phyloP scores from a whole-genome alignment of 106 monocot genomes.

The Amphibolis antarctica region DNA sequence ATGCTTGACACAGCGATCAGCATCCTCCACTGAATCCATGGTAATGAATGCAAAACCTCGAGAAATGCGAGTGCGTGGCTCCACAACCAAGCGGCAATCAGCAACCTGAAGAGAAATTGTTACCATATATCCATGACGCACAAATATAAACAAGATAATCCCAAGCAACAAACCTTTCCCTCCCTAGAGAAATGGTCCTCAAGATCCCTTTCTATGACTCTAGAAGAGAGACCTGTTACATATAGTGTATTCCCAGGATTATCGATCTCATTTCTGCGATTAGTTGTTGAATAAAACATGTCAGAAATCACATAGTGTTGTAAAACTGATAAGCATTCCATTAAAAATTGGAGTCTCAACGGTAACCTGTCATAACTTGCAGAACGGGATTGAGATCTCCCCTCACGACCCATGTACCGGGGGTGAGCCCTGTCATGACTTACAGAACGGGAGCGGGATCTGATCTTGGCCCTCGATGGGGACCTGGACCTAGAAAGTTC shows the following conservation, averaged over 20 bases:
- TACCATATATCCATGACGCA: not conserved
- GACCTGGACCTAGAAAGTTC: conserved; percentile 9
- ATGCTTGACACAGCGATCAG: conserved; percentile 76
- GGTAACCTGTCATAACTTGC: too few relatives aligned
- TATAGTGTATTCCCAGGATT: conserved; percentile 87
- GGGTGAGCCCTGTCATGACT: conserved; percentile 28
- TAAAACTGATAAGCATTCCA: not conserved
- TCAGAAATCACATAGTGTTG: not conserved
- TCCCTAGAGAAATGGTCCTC: conserved; percentile 76
- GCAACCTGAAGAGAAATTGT: conserved; percentile 30
- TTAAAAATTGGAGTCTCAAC: too few relatives aligned
- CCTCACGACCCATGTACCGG: too few relatives aligned
- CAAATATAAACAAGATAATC: not conserved
- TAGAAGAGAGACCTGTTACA: conserved; percentile 82
- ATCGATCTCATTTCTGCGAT: conserved; percentile 16
- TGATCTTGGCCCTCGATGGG: conserved; percentile 23
- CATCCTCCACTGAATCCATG: conserved; percentile 70
- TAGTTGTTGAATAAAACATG: not conserved
- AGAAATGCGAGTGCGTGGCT: conserved; percentile 70
- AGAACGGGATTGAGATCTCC: too few relatives aligned
- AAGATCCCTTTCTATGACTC: conserved; percentile 74
- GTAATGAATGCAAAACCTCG: conserved; percentile 92
- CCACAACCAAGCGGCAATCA: conserved; percentile 52
- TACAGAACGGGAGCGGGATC: conserved; percentile 36
- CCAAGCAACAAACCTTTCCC: conserved; percentile 55